Evolutionary conservation across 78 protist genomes (phyloP).

Genomic region (Polysphondylium violaceum): DNA sequence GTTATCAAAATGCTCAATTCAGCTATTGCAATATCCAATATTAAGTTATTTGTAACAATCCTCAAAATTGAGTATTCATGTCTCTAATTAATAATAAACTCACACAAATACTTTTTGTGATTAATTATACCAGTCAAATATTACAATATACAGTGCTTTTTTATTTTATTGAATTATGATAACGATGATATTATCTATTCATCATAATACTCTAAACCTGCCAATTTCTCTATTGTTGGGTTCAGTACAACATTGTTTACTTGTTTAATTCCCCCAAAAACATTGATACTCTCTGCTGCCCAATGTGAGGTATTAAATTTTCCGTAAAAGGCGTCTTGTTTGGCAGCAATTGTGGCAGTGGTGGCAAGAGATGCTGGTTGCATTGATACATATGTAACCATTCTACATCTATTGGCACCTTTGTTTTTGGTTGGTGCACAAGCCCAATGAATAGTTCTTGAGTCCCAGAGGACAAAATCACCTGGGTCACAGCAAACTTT

Average conservation of each 20-base stretch:
- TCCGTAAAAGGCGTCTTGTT: conserved; percentile 10
- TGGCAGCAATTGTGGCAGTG: neutral
- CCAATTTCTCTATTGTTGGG: too few species aligned
- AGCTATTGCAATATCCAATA: neutral
- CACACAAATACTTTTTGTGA: too few species aligned
- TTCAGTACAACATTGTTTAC: too few species aligned
- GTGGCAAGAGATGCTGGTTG: conserved; percentile 50
- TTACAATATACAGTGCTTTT: too few species aligned
- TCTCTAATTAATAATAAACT: too few species aligned
- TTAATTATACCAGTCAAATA: too few species aligned
- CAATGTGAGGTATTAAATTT: conserved; percentile 62
- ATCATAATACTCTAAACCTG: too few species aligned
- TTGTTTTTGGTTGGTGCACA: conserved; percentile 13
- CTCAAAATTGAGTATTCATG: too few species aligned
- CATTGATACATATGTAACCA: conserved; percentile 28
- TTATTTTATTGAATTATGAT: too few species aligned
- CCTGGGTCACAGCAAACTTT: conserved; percentile 63
- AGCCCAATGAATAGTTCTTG: conserved; percentile 52
- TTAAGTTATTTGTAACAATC: too few species aligned
- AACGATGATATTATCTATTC: too few species aligned
- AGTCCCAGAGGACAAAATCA: conserved; percentile 66
- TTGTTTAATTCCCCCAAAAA: neutral
- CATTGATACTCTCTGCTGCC: conserved; percentile 6
- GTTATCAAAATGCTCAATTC: neutral
- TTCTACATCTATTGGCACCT: conserved; percentile 29